Percentiles rank a stretch among this genome's conserved stretches.
phyloP scores from a whole-genome alignment of 106 monocot genomes.

The Acorus gramineus region DNA sequence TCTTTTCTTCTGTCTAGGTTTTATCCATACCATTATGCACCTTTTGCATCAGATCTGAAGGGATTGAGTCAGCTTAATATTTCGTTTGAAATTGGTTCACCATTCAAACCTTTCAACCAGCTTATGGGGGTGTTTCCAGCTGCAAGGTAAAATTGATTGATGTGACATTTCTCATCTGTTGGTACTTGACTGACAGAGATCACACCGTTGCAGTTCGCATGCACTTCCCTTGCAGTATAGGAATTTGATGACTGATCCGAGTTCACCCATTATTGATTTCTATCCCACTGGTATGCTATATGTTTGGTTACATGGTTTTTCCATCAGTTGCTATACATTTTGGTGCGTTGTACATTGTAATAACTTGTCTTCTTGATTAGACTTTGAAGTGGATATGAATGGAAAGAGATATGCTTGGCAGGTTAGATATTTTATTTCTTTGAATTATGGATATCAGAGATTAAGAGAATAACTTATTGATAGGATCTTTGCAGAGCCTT shows the following conservation, averaged over 20 bases:
- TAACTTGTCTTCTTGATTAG: not conserved
- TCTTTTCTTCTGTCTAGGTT: not conserved
- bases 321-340: not conserved
- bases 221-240: not conserved
- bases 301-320: not conserved
- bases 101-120: slow-evolving; percentile 1
- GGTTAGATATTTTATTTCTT: not conserved
- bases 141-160: not conserved
- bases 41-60: not conserved
- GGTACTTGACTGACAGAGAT: not conserved
- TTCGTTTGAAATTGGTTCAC: not conserved
- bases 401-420: not conserved
- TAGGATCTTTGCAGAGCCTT: no score
- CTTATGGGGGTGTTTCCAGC: not conserved
- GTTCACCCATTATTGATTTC: not conserved
- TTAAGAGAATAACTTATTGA: no score
- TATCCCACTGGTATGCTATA: not conserved
- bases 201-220: not conserved
- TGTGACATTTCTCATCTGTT: no score
- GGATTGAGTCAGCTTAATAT: not conserved
- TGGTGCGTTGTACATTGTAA: not conserved
- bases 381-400: not conserved
- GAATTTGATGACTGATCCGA: not conserved
- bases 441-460: no score
- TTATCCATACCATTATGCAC: slow-evolving; percentile 3